Percentiles rank a stretch among this genome's conserved stretches.
These are phyloP conservation scores for Talaromyces sp. DNA, from an alignment of 2,329 filamentous ascomycete genomes.

Conservation along the genomic window DNA sequence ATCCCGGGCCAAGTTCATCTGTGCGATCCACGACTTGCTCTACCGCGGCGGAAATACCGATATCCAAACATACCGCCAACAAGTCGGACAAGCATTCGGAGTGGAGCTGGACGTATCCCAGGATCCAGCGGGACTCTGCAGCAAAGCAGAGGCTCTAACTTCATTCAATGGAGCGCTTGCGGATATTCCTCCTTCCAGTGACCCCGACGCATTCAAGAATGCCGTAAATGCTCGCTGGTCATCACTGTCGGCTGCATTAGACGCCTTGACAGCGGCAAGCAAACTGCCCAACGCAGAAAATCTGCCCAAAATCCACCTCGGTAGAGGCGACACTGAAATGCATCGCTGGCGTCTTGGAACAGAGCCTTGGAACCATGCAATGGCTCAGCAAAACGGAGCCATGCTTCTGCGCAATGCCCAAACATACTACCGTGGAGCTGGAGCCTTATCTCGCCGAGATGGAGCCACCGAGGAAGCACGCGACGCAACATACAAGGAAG, in stretches of 20 bases:
- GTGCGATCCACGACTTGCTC: constrained; percentile 59
- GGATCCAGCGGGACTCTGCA: constrained; percentile 55
- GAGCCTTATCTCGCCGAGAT: constrained; percentile 42
- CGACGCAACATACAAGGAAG: constrained; percentile 53
- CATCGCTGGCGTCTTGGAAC: constrained; percentile 55
- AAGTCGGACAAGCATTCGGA: constrained; percentile 46
- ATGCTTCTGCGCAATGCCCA: constrained; percentile 59
- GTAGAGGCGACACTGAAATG: constrained; percentile 60
- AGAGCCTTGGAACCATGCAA: constrained; percentile 45
- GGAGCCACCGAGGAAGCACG: constrained; percentile 47
- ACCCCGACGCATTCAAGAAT: constrained; percentile 33
- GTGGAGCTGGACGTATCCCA: constrained; percentile 43
- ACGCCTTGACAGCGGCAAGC: constrained; percentile 53
- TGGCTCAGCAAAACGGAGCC: constrained; percentile 48
- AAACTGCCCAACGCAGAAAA: constrained; percentile 56
- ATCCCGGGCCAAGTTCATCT: constrained; percentile 59
- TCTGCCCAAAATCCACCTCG: constrained; percentile 56
- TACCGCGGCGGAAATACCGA: constrained; percentile 57
- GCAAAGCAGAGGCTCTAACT: constrained; percentile 60
- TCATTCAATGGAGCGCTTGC: constrained; percentile 55
- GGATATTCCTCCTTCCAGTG: constrained; percentile 33
- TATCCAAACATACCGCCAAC: constrained; percentile 55
- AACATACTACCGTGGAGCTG: constrained; percentile 60
- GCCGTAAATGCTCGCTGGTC: constrained; percentile 53
- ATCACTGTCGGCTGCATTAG: constrained; percentile 54